These are phyloP conservation scores for Astragalus membranaceus DNA, from an alignment of 306 rosid genomes.

Conservation along the genomic window DNA sequence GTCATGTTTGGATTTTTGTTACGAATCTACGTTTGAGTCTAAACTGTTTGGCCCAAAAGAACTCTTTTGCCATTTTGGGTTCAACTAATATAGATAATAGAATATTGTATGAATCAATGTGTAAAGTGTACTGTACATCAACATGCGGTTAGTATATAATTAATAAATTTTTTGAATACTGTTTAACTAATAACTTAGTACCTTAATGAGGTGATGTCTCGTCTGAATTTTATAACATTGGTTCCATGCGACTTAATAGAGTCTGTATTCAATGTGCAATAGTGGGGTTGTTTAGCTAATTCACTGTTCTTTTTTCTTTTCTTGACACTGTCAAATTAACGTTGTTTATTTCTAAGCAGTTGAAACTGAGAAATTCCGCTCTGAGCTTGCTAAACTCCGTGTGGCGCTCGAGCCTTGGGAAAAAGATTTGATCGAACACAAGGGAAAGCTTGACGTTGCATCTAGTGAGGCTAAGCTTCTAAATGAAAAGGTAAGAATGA, in stretches of 20 bases:
- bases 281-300: neutral
- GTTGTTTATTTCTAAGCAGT: conserved; percentile 42
- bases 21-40: neutral
- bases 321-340: neutral
- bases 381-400: conserved; percentile 79
- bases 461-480: conserved; percentile 65
- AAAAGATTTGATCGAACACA: conserved; percentile 77
- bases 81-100: too few relatives aligned
- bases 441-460: conserved; percentile 88
- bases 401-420: conserved; percentile 97
- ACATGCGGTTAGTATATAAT: too few relatives aligned
- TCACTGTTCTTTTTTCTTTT: neutral
- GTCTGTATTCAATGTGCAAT: neutral
- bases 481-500: conserved; percentile 63
- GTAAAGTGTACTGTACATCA: too few relatives aligned
- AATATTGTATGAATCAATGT: too few relatives aligned
- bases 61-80: neutral
- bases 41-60: neutral
- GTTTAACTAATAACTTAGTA: too few relatives aligned
- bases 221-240: neutral
- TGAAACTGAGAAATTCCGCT: conserved; percentile 75
- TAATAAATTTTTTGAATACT: too few relatives aligned
- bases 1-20: neutral
- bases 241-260: neutral
- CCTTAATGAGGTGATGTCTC: neutral